These are phyloP conservation scores for Coemansia guatemalensis DNA, from an alignment of 192 early-diverging fungal species.

Conservation along the genomic window DNA sequence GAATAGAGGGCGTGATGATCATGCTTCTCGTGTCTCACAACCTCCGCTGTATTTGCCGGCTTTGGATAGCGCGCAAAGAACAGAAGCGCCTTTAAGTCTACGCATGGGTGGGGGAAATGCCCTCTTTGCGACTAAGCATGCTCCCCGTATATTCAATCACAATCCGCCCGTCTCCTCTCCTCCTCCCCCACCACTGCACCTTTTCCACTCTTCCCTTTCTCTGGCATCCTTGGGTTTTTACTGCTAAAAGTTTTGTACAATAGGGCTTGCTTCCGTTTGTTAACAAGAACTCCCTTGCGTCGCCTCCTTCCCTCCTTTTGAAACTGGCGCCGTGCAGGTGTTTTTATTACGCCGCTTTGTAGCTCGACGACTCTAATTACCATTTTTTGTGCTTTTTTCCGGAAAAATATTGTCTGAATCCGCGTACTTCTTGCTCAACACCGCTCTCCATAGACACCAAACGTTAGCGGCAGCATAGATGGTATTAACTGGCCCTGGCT, in stretches of 20 bases:
- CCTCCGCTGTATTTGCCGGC: not conserved
- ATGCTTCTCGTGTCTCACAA: constrained; percentile 7
- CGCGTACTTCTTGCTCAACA: not conserved
- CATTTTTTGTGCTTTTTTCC: not conserved
- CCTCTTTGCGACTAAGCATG: not conserved
- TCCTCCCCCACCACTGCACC: not conserved
- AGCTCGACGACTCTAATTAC: constrained; percentile 1
- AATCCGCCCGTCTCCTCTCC: not conserved
- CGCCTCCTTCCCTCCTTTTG: not conserved
- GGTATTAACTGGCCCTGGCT: not conserved
- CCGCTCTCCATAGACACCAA: constrained; percentile 10
- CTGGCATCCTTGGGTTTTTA: constrained; percentile 6
- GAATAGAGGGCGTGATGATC: constrained; percentile 6
- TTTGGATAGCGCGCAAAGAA: constrained; percentile 3
- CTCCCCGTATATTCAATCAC: not conserved
- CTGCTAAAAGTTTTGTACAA: constrained; percentile 7
- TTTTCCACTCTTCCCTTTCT: constrained; percentile 4
- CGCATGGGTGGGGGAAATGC: not conserved
- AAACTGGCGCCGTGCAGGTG: not conserved
- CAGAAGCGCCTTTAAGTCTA: not conserved
- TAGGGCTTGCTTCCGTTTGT: not conserved
- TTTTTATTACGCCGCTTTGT: not conserved
- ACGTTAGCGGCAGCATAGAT: not conserved
- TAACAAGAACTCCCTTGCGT: not conserved
- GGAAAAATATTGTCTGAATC: not conserved